A percentile compares a stretch with the other conserved stretches of the same genome.
Conservation (phyloP, 495 filamentous ascomycete species). For the Peziza echinospora region DNA sequence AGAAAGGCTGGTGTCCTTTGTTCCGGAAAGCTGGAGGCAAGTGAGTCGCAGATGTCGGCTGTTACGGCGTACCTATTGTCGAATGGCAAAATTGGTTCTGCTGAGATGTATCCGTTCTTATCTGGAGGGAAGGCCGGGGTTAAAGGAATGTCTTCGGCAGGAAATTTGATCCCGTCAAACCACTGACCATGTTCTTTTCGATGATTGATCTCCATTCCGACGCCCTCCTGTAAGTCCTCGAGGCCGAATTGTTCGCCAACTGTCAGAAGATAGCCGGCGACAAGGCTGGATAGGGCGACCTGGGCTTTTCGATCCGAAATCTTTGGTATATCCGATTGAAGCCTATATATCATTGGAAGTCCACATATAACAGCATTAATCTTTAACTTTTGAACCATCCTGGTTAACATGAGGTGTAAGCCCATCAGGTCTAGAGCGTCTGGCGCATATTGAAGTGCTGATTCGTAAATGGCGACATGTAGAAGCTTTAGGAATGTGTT, state of each 20-base stretch:
- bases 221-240: slow-evolving; percentile 43
- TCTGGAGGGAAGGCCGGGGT: neutral
- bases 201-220: slow-evolving; percentile 53
- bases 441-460: slow-evolving; percentile 46
- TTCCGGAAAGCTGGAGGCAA: too few relatives aligned
- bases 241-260: slow-evolving; percentile 59
- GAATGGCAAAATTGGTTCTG: slow-evolving; percentile 39
- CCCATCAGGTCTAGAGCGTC: slow-evolving; percentile 50
- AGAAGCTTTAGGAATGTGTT: slow-evolving; percentile 56
- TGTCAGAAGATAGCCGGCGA: slow-evolving; percentile 70
- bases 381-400: slow-evolving; percentile 53
- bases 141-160: slow-evolving; percentile 29
- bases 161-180: slow-evolving; percentile 40
- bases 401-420: slow-evolving; percentile 50
- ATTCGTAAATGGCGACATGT: slow-evolving; percentile 71
- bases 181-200: slow-evolving; percentile 51
- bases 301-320: slow-evolving; percentile 40
- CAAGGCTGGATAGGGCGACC: slow-evolving; percentile 56
- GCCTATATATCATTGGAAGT: slow-evolving; percentile 64
- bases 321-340: slow-evolving; percentile 62
- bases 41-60: slow-evolving; percentile 33
- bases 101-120: neutral
- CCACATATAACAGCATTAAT: slow-evolving; percentile 61
- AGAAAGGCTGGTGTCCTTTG: slow-evolving; percentile 19
- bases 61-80: slow-evolving; percentile 45